Percentiles rank a stretch among this genome's conserved stretches.
These are phyloP conservation scores for Suhomyces anneliseae DNA, from an alignment of 1,139 yeast species.

Conservation along the genomic window DNA sequence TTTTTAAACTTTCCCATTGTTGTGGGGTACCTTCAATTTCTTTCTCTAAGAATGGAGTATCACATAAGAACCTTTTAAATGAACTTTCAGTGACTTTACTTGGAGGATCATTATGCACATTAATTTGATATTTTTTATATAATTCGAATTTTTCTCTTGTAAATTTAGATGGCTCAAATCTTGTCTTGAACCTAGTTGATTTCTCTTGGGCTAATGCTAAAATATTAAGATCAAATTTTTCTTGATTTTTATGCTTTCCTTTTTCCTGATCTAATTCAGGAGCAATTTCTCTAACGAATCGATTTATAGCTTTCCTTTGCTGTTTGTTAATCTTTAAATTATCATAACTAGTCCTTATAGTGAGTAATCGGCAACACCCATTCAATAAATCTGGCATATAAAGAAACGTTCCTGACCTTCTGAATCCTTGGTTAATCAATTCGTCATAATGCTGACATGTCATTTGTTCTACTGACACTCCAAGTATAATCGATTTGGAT, in stretches of 20 bases:
- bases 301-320: constrained; percentile 62
- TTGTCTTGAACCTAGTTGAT: constrained; percentile 43
- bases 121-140: constrained; percentile 67
- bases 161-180: constrained; percentile 53
- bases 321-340: constrained; percentile 58
- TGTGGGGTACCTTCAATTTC: constrained; percentile 26
- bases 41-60: constrained; percentile 51
- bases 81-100: constrained; percentile 44
- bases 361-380: constrained; percentile 80
- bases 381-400: constrained; percentile 73
- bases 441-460: constrained; percentile 56
- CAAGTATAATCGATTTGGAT: constrained; percentile 43
- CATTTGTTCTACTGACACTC: constrained; percentile 49
- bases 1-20: constrained; percentile 32
- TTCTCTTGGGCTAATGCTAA: constrained; percentile 28
- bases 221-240: constrained; percentile 25
- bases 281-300: constrained; percentile 51
- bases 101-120: constrained; percentile 64
- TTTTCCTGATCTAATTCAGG: constrained; percentile 8
- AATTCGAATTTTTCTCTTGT: constrained; percentile 63
- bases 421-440: constrained; percentile 69
- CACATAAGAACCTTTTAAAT: constrained; percentile 69
- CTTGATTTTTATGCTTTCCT: constrained; percentile 16
- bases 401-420: constrained; percentile 74
- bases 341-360: constrained; percentile 63